phyloP scores from a whole-genome alignment of 306 rosid genomes.

The Phaseolus lunatus region DNA sequence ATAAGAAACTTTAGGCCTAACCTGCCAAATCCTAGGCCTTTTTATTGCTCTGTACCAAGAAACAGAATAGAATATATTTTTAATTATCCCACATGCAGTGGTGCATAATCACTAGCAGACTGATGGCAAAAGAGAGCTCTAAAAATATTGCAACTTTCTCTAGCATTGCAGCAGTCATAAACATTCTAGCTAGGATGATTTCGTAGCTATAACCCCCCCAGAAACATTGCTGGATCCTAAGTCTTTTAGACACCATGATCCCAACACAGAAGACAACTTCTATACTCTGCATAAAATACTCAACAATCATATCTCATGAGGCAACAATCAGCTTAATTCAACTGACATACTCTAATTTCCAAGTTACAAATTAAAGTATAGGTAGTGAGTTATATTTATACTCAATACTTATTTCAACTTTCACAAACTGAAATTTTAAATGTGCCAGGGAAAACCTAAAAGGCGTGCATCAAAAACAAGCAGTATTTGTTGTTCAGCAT shows the following conservation, averaged over 20 bases:
- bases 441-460: not conserved
- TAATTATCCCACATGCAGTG: too few relatives aligned
- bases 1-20: not conserved
- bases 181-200: not conserved
- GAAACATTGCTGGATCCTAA: not conserved
- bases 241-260: not conserved
- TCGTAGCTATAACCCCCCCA: not conserved
- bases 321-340: not conserved
- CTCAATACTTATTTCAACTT: slow-evolving; percentile 23
- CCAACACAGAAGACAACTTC: not conserved
- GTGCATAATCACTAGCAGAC: not conserved
- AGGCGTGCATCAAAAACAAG: not conserved
- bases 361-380: not conserved
- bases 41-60: not conserved
- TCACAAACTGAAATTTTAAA: slow-evolving; percentile 5
- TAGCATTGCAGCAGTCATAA: not conserved
- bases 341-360: slow-evolving; percentile 11
- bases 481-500: not conserved
- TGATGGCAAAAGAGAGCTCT: not conserved
- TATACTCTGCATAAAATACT: slow-evolving; percentile 1
- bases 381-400: slow-evolving; percentile 1
- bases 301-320: slow-evolving; percentile 8
- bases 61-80: too few relatives aligned
- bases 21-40: not conserved
- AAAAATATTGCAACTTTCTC: not conserved